Conservation (phyloP, 1,284 basidiomycete species). For the Apiotrichum brassicae region DNA sequence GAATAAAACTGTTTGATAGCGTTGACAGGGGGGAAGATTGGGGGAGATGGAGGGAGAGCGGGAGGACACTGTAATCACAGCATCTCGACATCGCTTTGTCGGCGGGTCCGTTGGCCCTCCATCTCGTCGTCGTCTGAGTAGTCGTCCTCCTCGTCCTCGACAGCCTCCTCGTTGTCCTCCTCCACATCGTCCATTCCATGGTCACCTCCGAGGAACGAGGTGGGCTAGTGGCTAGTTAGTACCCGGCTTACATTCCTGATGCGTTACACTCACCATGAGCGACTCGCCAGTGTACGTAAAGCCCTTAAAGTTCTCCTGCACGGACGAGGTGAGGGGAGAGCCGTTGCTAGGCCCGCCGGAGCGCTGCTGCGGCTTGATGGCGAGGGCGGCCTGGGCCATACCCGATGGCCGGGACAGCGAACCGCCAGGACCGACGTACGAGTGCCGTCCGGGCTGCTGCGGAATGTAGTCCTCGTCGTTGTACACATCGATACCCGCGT, state of each 20-base stretch:
- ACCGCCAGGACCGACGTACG: constrained; percentile 45
- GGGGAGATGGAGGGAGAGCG: no score
- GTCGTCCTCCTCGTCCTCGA: constrained; percentile 41
- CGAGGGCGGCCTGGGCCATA: constrained; percentile 33
- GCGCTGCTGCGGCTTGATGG: constrained; percentile 39
- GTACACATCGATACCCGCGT: constrained; percentile 54
- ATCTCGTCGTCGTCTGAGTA: constrained; percentile 44
- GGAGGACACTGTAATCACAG: constrained; percentile 15
- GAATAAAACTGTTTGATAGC: no score
- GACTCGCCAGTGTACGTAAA: constrained; percentile 85
- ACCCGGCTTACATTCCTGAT: background rate
- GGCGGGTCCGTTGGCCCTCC: constrained; percentile 37
- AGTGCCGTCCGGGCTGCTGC: constrained; percentile 30
- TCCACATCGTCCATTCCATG: constrained; percentile 46
- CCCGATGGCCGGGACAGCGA: constrained; percentile 31
- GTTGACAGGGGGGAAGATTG: background rate
- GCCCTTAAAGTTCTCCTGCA: constrained; percentile 89
- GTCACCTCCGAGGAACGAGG: constrained; percentile 47
- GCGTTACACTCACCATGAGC: constrained; percentile 48
- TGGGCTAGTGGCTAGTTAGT: constrained; percentile 20
- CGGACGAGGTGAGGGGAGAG: constrained; percentile 72
- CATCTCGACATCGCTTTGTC: constrained; percentile 46
- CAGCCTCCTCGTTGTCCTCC: constrained; percentile 25
- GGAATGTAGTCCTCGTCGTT: constrained; percentile 50
- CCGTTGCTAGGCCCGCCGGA: constrained; percentile 38